Base-by-base conservation (phyloP, 2,329 filamentous ascomycete species). In the Neofusicoccum cordaticola region DNA sequence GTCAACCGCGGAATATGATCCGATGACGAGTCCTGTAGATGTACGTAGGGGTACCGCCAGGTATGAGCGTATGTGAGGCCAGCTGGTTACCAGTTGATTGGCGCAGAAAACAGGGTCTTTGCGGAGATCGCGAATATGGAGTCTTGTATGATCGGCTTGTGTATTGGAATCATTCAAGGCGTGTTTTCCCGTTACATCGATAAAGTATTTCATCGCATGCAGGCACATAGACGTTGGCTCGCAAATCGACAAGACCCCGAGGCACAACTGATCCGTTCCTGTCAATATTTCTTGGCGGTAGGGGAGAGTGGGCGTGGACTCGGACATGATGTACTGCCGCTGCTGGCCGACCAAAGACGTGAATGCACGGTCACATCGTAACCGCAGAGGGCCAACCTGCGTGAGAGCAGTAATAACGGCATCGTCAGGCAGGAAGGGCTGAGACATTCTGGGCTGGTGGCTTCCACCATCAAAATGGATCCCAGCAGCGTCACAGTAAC, bases 241-340 rank as follows among this genome's bases (percentile, higher is more conserved):
- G n/a, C 34, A 19, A 7, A 47, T 9, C 3, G 31, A n/a, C 15
- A n/a, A 13, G 27, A 47, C 41, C 1, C 56, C 56, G 15, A 47
- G n/a, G 31, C 31, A 47, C 9, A 60, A 17, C 27, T 22, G 19
- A n/a, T 47, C 56, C 4, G n/a, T 15, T 15, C 31, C 39, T 5
- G 37, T 11, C n/a, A 6, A 2, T 4, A 67, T 63, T 27, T 70
- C 70, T 31, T 81, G 70, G 39, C 74, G 73, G 12, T 82, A 70
- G 61, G 73, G 73, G 12, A 78, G 68, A 0, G 76, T 77, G 65
- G 74, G 76, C 1, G 81, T 82, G 13, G 81, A 78, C 69, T 85
- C 83, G n/a, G 81, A 81, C 12, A 85, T 71, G 34, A 84, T 79
- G 64, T 81, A 84, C 67, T 84, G 81, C 22, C 73, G 75, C 8